phyloP scores from a whole-genome alignment of 1,284 basidiomycete species.

The Heterobasidion annosum region DNA sequence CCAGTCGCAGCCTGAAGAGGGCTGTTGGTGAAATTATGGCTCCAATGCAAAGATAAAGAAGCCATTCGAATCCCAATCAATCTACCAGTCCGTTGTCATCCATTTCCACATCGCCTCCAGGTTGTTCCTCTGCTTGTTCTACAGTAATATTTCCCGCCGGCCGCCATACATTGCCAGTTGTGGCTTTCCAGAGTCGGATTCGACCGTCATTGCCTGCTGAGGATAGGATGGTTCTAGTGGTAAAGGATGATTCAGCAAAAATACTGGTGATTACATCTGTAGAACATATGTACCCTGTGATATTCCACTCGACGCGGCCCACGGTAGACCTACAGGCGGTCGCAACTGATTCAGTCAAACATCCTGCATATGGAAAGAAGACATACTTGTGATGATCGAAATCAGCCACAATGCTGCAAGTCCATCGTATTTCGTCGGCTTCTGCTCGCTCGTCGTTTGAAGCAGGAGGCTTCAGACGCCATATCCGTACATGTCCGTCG shows the following conservation, averaged over 20 bases:
- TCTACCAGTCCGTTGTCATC: constrained; percentile 17
- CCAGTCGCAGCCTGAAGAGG: too few relatives aligned
- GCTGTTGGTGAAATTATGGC: too few relatives aligned
- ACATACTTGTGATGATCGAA: constrained; percentile 76
- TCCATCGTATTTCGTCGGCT: constrained; percentile 55
- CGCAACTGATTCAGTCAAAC: not conserved
- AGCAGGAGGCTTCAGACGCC: constrained; percentile 60
- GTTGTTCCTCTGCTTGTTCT: constrained; percentile 57
- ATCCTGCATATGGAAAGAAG: not conserved
- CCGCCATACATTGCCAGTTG: constrained; percentile 66
- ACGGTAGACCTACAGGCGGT: constrained; percentile 42
- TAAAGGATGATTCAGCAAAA: not conserved
- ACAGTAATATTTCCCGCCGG: constrained; percentile 71
- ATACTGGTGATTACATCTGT: constrained; percentile 20
- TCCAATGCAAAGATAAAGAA: too few relatives aligned
- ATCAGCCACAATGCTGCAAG: constrained; percentile 68
- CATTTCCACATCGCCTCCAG: constrained; percentile 27
- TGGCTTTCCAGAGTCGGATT: constrained; percentile 84
- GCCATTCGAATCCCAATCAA: not conserved
- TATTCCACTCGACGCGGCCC: constrained; percentile 78
- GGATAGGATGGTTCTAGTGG: constrained; percentile 71
- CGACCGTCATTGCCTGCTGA: constrained; percentile 87
- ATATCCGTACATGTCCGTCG: constrained; percentile 83
- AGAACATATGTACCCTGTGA: constrained; percentile 58
- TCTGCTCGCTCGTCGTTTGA: constrained; percentile 25